phyloP scores from a whole-genome alignment of 2,329 filamentous ascomycete genomes.

The Lojkania enalia region DNA sequence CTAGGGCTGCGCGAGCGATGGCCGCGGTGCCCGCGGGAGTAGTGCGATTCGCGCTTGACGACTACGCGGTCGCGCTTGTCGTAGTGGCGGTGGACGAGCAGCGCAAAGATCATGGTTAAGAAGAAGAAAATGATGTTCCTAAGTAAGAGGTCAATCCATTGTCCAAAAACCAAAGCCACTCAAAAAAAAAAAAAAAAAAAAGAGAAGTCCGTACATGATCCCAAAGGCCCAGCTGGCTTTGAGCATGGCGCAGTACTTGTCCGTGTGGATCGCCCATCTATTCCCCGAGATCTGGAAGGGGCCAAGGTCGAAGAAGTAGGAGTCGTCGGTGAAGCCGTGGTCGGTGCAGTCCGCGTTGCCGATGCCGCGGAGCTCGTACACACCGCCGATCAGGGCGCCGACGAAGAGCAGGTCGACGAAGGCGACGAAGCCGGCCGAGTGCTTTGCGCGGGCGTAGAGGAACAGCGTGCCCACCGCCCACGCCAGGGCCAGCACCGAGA shows the following conservation, averaged over 20 bases:
- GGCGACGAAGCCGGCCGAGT: constrained; percentile 62
- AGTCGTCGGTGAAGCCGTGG: constrained; percentile 56
- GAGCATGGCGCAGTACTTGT: constrained; percentile 87
- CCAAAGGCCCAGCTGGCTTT: constrained; percentile 88
- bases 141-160: neutral
- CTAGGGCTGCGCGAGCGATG: constrained; percentile 45
- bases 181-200: too few relatives aligned
- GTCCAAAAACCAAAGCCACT: neutral
- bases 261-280: constrained; percentile 56
- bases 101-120: constrained; percentile 59
- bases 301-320: constrained; percentile 26
- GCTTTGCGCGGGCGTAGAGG: constrained; percentile 61
- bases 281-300: constrained; percentile 59
- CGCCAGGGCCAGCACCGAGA: constrained; percentile 62
- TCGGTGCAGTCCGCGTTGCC: constrained; percentile 67
- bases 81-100: constrained; percentile 56
- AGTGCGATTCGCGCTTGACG: constrained; percentile 56
- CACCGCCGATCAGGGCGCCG: constrained; percentile 64
- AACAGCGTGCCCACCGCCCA: constrained; percentile 65
- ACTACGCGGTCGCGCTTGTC: constrained; percentile 54
- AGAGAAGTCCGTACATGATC: constrained; percentile 67
- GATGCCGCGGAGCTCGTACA: constrained; percentile 62
- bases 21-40: constrained; percentile 46
- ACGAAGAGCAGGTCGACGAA: constrained; percentile 65
- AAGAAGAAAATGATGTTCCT: constrained; percentile 47